These are phyloP conservation scores for Tuber magnatum DNA, from an alignment of 495 filamentous ascomycete species.

Conservation along the genomic window DNA sequence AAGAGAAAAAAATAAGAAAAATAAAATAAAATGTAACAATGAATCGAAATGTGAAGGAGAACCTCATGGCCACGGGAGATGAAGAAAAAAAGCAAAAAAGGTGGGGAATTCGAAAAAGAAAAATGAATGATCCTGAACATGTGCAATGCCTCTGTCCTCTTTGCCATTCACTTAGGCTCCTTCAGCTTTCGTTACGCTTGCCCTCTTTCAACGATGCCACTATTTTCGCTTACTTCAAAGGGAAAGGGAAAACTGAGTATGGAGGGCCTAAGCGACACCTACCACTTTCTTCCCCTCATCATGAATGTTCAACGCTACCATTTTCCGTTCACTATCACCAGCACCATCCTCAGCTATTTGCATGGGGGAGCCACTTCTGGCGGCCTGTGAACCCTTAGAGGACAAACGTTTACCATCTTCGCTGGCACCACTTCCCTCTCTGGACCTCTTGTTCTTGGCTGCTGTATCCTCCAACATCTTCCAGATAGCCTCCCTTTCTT, in stretches of 20 bases:
- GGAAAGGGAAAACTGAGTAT: slow-evolving; percentile 24
- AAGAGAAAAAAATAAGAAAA: slow-evolving; percentile 24
- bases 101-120: slow-evolving; percentile 29
- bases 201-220: slow-evolving; percentile 15
- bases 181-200: slow-evolving; percentile 6
- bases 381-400: slow-evolving; percentile 39
- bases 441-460: slow-evolving; percentile 53
- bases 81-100: slow-evolving; percentile 6
- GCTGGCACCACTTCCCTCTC: slow-evolving; percentile 35
- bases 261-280: slow-evolving; percentile 41
- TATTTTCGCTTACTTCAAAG: slow-evolving; percentile 15
- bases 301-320: slow-evolving; percentile 61
- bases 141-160: slow-evolving; percentile 7
- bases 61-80: not conserved
- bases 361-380: slow-evolving; percentile 50
- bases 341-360: slow-evolving; percentile 54
- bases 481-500: slow-evolving; percentile 74
- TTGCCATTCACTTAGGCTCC: not conserved
- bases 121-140: slow-evolving; percentile 28
- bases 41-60: slow-evolving; percentile 3
- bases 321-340: slow-evolving; percentile 59
- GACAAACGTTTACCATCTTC: slow-evolving; percentile 26
- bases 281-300: slow-evolving; percentile 47
- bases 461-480: slow-evolving; percentile 72
- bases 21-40: slow-evolving; percentile 9